phyloP scores from a whole-genome alignment of 2,329 filamentous ascomycete genomes.

The Cordyceps javanica region DNA sequence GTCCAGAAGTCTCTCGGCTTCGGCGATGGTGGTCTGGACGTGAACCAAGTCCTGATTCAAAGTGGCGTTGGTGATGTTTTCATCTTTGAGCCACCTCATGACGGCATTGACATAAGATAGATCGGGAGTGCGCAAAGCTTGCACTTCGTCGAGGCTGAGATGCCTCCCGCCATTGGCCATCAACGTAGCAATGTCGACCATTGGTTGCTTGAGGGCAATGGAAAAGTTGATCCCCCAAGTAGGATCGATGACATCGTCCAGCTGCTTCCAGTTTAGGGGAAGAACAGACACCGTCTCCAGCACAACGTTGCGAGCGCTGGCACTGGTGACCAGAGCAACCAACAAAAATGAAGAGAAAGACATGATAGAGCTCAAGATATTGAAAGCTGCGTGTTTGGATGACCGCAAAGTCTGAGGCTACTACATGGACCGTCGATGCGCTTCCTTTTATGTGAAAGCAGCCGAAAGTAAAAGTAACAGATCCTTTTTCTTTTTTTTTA shows the following conservation, averaged over 20 bases:
- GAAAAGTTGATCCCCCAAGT: background rate
- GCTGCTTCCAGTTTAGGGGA: constrained; percentile 5
- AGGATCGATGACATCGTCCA: background rate
- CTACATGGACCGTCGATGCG: background rate
- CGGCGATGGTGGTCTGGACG: constrained; percentile 26
- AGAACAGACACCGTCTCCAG: constrained; percentile 8
- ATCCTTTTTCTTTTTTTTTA: no score
- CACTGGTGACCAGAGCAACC: constrained; percentile 2
- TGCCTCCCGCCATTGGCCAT: background rate
- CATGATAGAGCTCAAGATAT: background rate
- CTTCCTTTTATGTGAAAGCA: no score
- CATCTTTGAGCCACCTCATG: constrained; percentile 27
- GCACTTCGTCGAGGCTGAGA: constrained; percentile 4
- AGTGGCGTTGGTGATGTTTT: constrained; percentile 21
- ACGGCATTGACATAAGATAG: constrained; percentile 20
- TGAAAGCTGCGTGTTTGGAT: background rate
- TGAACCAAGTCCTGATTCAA: constrained; percentile 26
- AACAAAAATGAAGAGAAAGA: background rate
- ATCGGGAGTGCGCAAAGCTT: background rate
- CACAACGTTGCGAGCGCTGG: constrained; percentile 11
- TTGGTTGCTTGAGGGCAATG: constrained; percentile 8
- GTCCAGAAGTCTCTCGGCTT: constrained; percentile 25
- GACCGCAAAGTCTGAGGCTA: background rate
- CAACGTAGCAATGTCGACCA: background rate
- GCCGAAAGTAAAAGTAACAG: no score